Base-by-base conservation (phyloP, 306 rosid species). In the Vigna reflexopilosa region DNA sequence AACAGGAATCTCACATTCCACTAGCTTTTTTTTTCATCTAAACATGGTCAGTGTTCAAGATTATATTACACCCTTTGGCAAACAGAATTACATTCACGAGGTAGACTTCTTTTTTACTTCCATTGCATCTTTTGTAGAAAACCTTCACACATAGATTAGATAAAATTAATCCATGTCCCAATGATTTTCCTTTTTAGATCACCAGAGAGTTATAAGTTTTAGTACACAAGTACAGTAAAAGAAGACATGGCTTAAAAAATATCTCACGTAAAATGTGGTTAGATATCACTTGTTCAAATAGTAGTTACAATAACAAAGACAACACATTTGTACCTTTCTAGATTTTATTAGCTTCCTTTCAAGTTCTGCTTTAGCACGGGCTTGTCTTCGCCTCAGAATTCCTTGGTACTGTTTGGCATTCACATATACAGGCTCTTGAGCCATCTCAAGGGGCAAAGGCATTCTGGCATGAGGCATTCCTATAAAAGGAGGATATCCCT, bases 371-470 rank as follows among this genome's bases (percentile, higher is more conserved):
- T 95, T 95, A 40, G 98, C 98, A 45, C 97, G 98, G 68, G 98
- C 98, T 80, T 92, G 93, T 80, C 98, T 91, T 62, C 98, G 90
- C 93, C 96, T 85, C 49, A 95, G 86, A 86, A 95, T 95, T 73
- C 98, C 98, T 81, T 90, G 97, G 92, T 92, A 95, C 78, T 95
- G 98, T 76, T 92, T 95, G 59, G 98, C 98, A 77, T 95, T 95
- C 81, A 95, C 98, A 84, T 88, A 95, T 59, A 95, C 98, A 81
- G 98, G 98, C 71, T 95, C 98, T 76, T 95, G 98, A 49, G 98
- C 83, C 97, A 92, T 90, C 91, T 95, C 98, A 45, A 88, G 98
- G 62, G 97, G 98, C 87, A 95, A 88, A 38, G 97, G 92, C 98
- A 95, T 95, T 81, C 98, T 89, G 75, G 97, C 86, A 85, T 92